phyloP scores from a whole-genome alignment of 805 yeast genomes.

The Teunomyces atbi region DNA sequence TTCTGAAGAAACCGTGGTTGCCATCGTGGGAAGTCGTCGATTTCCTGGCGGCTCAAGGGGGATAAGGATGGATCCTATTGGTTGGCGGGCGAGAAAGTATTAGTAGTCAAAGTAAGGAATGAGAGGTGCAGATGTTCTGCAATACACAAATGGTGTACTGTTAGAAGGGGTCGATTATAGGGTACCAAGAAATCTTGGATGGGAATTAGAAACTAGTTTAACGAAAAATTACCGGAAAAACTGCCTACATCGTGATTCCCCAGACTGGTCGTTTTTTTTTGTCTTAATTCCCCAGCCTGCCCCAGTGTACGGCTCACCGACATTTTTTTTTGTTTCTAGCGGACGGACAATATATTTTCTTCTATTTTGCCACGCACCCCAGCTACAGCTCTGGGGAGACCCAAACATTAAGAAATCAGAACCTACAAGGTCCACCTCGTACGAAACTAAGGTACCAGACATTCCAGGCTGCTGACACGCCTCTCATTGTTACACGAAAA shows the following conservation, averaged over 20 bases:
- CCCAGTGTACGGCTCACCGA: not conserved
- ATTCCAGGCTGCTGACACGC: not conserved
- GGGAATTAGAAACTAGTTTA: not conserved
- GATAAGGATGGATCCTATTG: not conserved
- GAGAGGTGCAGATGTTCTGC: not conserved
- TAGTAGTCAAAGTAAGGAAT: not conserved
- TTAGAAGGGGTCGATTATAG: not conserved
- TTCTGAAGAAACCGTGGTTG: not conserved
- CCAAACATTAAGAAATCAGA: not conserved
- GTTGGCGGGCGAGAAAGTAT: not conserved
- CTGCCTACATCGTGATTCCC: not conserved
- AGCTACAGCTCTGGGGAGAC: not conserved
- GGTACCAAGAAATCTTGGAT: not conserved
- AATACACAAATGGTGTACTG: not conserved
- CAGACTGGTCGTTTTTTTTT: not conserved
- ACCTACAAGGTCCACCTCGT: no score
- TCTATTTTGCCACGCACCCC: not conserved
- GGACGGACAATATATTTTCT: not conserved
- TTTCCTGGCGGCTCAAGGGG: not conserved
- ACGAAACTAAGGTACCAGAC: no score
- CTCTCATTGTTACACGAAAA: not conserved
- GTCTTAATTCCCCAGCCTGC: slow-evolving; percentile 1
- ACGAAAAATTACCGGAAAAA: slow-evolving; percentile 3
- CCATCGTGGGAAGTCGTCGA: not conserved
- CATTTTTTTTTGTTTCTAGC: not conserved